Evolutionary conservation across 2,329 filamentous ascomycete species (phyloP).

Genomic region (Colletotrichum sp.): DNA sequence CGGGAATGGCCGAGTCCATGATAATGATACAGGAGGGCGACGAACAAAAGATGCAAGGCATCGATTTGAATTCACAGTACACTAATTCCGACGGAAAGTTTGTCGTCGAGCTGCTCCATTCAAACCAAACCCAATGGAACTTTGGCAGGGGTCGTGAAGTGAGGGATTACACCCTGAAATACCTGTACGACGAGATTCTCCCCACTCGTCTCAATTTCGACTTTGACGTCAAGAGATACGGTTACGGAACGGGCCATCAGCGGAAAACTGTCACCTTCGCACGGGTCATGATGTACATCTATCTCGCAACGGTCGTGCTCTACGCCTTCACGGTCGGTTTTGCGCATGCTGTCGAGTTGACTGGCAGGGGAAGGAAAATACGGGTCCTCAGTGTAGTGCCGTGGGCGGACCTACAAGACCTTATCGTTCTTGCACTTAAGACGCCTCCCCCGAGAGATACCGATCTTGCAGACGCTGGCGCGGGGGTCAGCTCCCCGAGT

Average conservation of each 20-base stretch:
- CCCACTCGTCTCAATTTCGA: not conserved
- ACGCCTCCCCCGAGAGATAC: not conserved
- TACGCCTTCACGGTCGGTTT: not conserved
- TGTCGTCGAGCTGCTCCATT: not conserved
- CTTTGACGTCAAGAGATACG: not conserved
- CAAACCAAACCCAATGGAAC: not conserved
- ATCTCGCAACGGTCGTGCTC: not conserved
- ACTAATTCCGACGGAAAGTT: not conserved
- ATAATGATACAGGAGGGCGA: not conserved
- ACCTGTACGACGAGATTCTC: not conserved
- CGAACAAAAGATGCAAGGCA: not conserved
- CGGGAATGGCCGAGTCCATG: not conserved
- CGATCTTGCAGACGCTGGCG: not conserved
- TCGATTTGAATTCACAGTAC: not conserved
- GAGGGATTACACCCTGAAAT: not conserved
- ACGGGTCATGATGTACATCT: not conserved
- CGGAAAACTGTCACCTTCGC: not conserved
- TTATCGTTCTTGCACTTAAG: not conserved
- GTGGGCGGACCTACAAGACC: slow-evolving; percentile 7
- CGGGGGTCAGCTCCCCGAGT: not conserved
- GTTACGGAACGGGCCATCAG: not conserved
- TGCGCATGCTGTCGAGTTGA: not conserved
- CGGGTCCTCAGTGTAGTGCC: not conserved
- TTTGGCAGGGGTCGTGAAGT: not conserved
- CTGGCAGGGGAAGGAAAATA: not conserved